Evolutionary conservation across 2,329 filamentous ascomycete genomes (phyloP).

Genomic region (Xylaria hypoxylon): DNA sequence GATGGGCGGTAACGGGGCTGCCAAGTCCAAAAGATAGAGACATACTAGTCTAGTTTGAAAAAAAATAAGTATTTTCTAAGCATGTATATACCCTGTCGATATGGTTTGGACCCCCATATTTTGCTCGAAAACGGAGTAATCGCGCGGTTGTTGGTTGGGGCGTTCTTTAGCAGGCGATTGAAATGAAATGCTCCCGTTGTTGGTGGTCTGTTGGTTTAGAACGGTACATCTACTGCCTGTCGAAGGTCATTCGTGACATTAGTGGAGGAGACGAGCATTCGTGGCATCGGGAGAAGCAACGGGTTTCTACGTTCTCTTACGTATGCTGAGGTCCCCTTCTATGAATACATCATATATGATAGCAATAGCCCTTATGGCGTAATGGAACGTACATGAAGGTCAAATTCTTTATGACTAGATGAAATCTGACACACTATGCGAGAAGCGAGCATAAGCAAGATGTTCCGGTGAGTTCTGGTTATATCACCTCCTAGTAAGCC

Average conservation of each 20-base stretch:
- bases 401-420: background rate
- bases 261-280: background rate
- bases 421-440: background rate
- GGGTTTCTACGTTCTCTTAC: background rate
- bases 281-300: slow-evolving; percentile 8
- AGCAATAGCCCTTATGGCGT: slow-evolving; percentile 1
- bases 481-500: no score
- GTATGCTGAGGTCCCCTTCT: background rate
- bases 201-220: slow-evolving; percentile 23
- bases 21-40: slow-evolving; percentile 42
- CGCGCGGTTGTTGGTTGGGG: background rate
- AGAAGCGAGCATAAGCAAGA: no score
- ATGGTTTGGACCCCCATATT: slow-evolving; percentile 14
- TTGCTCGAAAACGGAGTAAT: background rate
- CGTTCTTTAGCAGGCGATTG: slow-evolving; percentile 27
- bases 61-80: slow-evolving; percentile 12
- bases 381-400: slow-evolving; percentile 27
- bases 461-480: background rate
- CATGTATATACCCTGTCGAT: slow-evolving; percentile 34
- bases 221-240: background rate
- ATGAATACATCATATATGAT: background rate
- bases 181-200: slow-evolving; percentile 10
- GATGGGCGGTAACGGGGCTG: slow-evolving; percentile 46
- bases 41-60: background rate
- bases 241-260: no score